phyloP scores from a whole-genome alignment of 768 basidiomycete species.

The Lactarius evosmus region DNA sequence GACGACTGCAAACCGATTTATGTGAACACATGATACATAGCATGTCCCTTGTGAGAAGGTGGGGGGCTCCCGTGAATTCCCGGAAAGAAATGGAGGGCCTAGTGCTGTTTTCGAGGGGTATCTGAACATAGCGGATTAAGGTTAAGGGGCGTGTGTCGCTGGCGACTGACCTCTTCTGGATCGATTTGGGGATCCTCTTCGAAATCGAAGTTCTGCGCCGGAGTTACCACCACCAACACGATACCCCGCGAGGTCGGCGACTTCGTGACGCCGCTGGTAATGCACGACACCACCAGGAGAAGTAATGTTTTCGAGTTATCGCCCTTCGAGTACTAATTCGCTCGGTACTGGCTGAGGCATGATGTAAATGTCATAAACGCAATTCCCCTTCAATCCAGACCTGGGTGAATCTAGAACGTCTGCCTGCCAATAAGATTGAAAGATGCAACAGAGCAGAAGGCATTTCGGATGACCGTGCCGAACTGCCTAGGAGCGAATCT shows the following conservation, averaged over 20 bases:
- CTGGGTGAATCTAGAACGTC: background rate
- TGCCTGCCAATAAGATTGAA: background rate
- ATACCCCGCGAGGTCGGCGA: background rate
- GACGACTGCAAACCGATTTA: background rate
- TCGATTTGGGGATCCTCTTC: background rate
- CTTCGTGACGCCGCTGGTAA: background rate
- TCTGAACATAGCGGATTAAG: background rate
- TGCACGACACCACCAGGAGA: background rate
- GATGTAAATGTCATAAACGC: background rate
- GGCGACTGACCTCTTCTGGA: background rate
- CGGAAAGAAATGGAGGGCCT: constrained; percentile 2
- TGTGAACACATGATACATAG: background rate
- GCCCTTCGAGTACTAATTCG: background rate
- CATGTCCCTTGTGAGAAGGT: background rate
- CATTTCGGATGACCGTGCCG: constrained; percentile 10
- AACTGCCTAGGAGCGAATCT: background rate
- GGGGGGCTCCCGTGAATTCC: background rate
- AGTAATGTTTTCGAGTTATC: background rate
- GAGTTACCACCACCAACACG: constrained; percentile 7
- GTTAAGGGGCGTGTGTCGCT: background rate
- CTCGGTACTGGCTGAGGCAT: background rate
- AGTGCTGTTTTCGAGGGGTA: background rate
- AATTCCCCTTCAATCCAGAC: background rate
- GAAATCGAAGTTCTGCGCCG: constrained; percentile 1
- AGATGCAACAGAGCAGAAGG: background rate